Evolutionary conservation across 768 basidiomycete genomes (phyloP).

Genomic region (Kondoa subrosea): DNA sequence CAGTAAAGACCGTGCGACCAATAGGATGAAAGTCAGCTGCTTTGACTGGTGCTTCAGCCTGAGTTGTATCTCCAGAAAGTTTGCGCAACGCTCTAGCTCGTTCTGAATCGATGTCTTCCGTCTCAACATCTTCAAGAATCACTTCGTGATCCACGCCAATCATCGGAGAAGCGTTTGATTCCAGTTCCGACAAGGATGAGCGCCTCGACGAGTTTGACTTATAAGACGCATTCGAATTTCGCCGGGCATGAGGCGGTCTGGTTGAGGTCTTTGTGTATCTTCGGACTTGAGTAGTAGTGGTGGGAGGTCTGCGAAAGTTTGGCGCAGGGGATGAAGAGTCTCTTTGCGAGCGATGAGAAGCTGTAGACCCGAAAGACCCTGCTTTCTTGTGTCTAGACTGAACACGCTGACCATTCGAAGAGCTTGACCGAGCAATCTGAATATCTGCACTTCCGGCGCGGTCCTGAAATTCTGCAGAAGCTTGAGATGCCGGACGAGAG

Average conservation of each 20-base stretch:
- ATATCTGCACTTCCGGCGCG: not conserved
- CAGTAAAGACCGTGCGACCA: slow-evolving; percentile 21
- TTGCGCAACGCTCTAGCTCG: slow-evolving; percentile 15
- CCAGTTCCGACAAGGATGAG: slow-evolving; percentile 10
- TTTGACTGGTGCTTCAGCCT: not conserved
- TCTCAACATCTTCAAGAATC: slow-evolving; percentile 19
- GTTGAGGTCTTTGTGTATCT: not conserved
- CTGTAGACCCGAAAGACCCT: slow-evolving; percentile 22
- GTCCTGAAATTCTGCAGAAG: not conserved
- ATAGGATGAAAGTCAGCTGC: not conserved
- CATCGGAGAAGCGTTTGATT: not conserved
- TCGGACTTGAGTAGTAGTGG: slow-evolving; percentile 8
- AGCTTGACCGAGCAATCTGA: not conserved
- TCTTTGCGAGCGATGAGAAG: slow-evolving; percentile 18
- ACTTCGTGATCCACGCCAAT: slow-evolving; percentile 11
- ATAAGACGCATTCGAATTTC: slow-evolving; percentile 14
- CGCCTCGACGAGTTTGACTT: slow-evolving; percentile 2
- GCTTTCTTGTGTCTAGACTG: slow-evolving; percentile 21
- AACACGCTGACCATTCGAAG: slow-evolving; percentile 3
- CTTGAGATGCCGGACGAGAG: not conserved
- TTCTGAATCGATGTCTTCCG: slow-evolving; percentile 7
- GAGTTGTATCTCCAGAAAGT: slow-evolving; percentile 14
- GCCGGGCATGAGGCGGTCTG: slow-evolving; percentile 5
- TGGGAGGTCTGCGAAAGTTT: not conserved
- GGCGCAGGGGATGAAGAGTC: slow-evolving; percentile 6